Conservation (phyloP, 1,284 basidiomycete species). For the Amylostereum areolatum region DNA sequence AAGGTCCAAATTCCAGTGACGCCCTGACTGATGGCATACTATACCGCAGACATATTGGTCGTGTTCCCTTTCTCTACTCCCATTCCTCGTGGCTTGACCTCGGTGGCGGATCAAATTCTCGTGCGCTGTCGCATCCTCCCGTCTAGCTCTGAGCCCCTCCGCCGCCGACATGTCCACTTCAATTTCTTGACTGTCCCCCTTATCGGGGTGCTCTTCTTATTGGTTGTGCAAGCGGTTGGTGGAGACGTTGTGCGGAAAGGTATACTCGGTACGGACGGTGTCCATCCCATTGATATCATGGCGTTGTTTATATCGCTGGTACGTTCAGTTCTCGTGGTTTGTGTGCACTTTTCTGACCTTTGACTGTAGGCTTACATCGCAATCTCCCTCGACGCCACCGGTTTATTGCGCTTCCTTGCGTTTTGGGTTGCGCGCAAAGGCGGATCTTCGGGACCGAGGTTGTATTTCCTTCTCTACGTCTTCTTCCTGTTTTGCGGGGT, state of each 20-base stretch:
- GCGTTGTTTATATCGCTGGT: constrained; percentile 86
- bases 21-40: background rate
- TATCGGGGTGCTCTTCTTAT: constrained; percentile 71
- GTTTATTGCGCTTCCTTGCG: constrained; percentile 81
- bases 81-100: constrained; percentile 26
- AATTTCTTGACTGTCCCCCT: constrained; percentile 76
- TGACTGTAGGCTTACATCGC: constrained; percentile 77
- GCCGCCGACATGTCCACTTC: constrained; percentile 39
- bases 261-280: constrained; percentile 66
- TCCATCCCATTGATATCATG: constrained; percentile 91
- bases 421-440: constrained; percentile 82
- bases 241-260: constrained; percentile 62
- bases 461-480: constrained; percentile 42
- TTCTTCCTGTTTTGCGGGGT: constrained; percentile 63
- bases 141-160: constrained; percentile 20
- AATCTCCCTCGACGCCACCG: constrained; percentile 87
- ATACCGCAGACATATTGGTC: constrained; percentile 51
- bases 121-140: constrained; percentile 17
- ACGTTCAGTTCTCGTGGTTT: constrained; percentile 13
- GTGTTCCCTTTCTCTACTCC: constrained; percentile 58
- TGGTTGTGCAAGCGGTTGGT: constrained; percentile 71
- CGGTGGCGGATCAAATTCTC: constrained; percentile 10
- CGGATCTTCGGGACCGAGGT: constrained; percentile 59
- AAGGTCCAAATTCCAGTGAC: background rate
- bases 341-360: constrained; percentile 1